Conservation (phyloP, 768 basidiomycete species). For the Holtermannia corniformis region DNA sequence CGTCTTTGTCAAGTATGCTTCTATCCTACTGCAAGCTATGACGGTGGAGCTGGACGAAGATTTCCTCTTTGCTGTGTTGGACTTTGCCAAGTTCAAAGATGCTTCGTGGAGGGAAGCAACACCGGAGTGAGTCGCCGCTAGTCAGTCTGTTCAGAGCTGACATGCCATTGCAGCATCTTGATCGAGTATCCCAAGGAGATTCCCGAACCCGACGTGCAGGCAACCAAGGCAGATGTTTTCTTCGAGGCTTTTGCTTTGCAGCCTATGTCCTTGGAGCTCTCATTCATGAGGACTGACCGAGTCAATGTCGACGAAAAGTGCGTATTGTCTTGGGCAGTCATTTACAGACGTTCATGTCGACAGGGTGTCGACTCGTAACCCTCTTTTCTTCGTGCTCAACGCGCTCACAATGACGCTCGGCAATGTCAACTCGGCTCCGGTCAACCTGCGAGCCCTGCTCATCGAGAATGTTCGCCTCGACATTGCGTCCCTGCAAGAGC, state of each 20-base stretch:
- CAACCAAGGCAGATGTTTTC: slow-evolving; percentile 66
- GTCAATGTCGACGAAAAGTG: slow-evolving; percentile 90
- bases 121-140: slow-evolving; percentile 54
- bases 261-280: slow-evolving; percentile 80
- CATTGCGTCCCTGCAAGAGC: slow-evolving; percentile 67
- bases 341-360: background rate
- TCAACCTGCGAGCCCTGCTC: slow-evolving; percentile 85
- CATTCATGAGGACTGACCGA: slow-evolving; percentile 94
- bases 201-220: slow-evolving; percentile 42
- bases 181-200: slow-evolving; percentile 57
- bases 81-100: slow-evolving; percentile 84
- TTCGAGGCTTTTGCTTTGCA: slow-evolving; percentile 93
- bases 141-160: slow-evolving; percentile 2
- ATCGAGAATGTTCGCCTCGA: slow-evolving; percentile 90
- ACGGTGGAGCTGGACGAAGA: slow-evolving; percentile 98
- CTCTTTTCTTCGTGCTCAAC: slow-evolving; percentile 83
- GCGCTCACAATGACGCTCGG: slow-evolving; percentile 94
- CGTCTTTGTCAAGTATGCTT: slow-evolving; percentile 94
- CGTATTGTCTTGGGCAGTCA: slow-evolving; percentile 21
- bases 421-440: slow-evolving; percentile 89
- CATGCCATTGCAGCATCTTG: slow-evolving; percentile 51
- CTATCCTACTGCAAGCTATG: slow-evolving; percentile 82
- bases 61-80: slow-evolving; percentile 80
- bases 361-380: slow-evolving; percentile 55
- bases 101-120: slow-evolving; percentile 72